Evolutionary conservation across 1,284 basidiomycete genomes (phyloP), one percentile per base, ranked within the genome.

Genomic region (Bjerkandera adusta): DNA sequence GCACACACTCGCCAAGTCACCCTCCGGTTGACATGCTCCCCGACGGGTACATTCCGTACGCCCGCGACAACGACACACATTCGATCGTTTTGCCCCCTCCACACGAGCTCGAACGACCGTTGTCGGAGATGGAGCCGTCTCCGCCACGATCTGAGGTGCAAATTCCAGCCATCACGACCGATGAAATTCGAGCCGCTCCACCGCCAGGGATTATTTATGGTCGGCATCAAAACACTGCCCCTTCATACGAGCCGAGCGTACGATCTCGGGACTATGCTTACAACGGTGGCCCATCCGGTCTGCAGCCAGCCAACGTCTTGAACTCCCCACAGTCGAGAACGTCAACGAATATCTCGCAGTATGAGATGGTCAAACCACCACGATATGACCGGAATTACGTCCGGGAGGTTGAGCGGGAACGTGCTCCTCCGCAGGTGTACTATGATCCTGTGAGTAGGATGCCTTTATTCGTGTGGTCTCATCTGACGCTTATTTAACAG

Each of bases 21-120:
- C 57, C 54, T n/a, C 53, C 50, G 1, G 46, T 62, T 18, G 55
- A 53, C 11, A 45, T 59, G 15, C 66, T 61, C 0, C 65, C 65
- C 0, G 73, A 75, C 26, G 61, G 60, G 36, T 73, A 61, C 64
- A 73, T 75, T n/a, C 73, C 72, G 0, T 61, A 54, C 34, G 64
- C 65, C 4, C 59, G 66, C 40, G 52, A 57, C 21, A 50, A 55
- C 26, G 48, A 51, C 16, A 18, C 36, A 10, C 29, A 50, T 40
- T 27, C 46, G 24, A 69, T 73, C n/a, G 38, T 18, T 8, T 27
- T 75, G 1, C 72, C 69, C 16, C 63, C 69, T 0, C 71, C 73
- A 2, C 65, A 71, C 46, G 67, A 62, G 47, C 49, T 71, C 7
- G 59, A 60, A 4, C 48, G 57, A 1, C 64, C 60, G 4, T 39